Evolutionary conservation across 2,329 filamentous ascomycete species (phyloP).

Genomic region (Chlorencoelia australis): DNA sequence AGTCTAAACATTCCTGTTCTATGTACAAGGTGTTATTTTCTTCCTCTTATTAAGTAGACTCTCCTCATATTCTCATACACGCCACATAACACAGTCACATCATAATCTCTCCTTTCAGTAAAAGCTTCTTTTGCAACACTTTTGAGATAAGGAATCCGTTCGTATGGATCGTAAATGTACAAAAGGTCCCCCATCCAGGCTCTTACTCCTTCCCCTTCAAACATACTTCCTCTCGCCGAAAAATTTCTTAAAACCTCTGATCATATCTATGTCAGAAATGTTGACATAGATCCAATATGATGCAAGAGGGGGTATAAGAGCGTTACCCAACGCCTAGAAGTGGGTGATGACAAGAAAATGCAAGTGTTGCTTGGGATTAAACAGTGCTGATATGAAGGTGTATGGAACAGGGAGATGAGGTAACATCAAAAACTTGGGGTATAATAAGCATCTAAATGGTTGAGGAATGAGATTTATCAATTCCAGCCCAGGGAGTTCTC

Average conservation of each 20-base stretch:
- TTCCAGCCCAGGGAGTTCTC: constrained; percentile 73
- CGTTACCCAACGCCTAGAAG: constrained; percentile 24
- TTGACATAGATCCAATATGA: constrained; percentile 18
- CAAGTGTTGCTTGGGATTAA: constrained; percentile 15
- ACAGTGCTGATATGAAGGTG: constrained; percentile 11
- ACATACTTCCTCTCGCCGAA: neutral
- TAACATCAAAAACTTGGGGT: constrained; percentile 14
- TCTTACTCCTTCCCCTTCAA: constrained; percentile 2
- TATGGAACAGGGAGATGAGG: constrained; percentile 21
- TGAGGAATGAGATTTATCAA: constrained; percentile 32
- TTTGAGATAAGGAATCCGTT: constrained; percentile 4
- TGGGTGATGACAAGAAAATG: constrained; percentile 22
- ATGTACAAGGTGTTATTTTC: too few species aligned
- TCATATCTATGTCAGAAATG: constrained; percentile 20
- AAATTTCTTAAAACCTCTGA: constrained; percentile 23
- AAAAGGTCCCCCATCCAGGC: neutral
- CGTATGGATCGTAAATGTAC: constrained; percentile 10
- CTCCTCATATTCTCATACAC: too few species aligned
- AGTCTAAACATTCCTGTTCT: too few species aligned
- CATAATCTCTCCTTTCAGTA: neutral
- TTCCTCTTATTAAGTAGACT: too few species aligned
- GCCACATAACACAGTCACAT: too few species aligned
- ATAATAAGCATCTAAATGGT: constrained; percentile 15
- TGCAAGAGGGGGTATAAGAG: constrained; percentile 22
- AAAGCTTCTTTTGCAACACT: neutral